Evolutionary conservation across 345 rosid genomes (phyloP), one percentile per base, ranked within the genome.

Genomic region (Erucastrum elatum): DNA sequence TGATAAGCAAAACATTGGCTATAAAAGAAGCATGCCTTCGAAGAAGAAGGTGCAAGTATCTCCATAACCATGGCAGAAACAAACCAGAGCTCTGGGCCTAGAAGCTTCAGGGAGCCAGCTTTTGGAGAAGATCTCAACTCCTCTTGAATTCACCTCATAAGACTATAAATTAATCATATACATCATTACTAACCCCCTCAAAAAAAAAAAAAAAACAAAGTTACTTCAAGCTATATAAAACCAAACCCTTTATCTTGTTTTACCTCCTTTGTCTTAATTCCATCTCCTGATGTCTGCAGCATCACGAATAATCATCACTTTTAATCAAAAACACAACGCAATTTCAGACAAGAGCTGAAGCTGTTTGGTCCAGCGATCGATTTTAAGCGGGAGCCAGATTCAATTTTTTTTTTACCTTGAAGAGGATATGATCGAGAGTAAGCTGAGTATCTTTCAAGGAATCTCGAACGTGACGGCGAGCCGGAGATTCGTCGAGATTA

Each of bases 31-130:
- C 87, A 73, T 87, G 75, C 99, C 99, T 96, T 96, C 96, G 56
- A 80, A 86, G 87, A 93, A 93, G 83, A 96, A 96, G 1, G 99
- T 89, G 87, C 98, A 93, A 70, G 94, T 91, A 82, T 96, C 99
- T 80, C 91, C 99, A 82, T 96, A 96, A 78, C 99, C 99, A 84
- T 96, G 98, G 82, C 99, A 96, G 81, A 66, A 87, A 75, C 86
- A 96, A 79, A 96, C 88, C 77, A 88, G 71, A 72, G 96, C 99
- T 78, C 83, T 91, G 3, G 91, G 97, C 25, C 6, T 64, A 68
- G 86, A 79, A 29, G 77, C 53, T 79, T 82, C 79, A 15, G 99
- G 99, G 60, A 93, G 86, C 99, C 98, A 96, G 79, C 90, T 81
- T 80, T 90, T 96, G 30, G 91, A 75, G 85, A 96, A 96, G 68